Evolutionary conservation across 352 stramenopile genomes (phyloP), one percentile per base, ranked within the genome.

Genomic region (Phytophthora crassamura): DNA sequence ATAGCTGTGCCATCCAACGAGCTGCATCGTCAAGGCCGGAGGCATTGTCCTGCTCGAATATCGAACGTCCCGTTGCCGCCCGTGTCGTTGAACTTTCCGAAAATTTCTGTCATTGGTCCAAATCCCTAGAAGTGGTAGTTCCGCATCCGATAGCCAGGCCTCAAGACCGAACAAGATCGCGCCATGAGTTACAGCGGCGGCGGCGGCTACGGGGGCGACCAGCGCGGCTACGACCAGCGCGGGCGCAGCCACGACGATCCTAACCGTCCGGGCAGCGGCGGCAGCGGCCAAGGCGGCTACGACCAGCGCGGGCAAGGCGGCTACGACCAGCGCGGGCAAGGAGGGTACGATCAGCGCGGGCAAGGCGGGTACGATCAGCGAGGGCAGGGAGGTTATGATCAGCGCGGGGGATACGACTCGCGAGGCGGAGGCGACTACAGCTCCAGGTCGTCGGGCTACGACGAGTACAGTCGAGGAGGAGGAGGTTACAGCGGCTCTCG

Each of bases 101-200:
- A 12, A 42, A 42, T 2, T n/a, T 1, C 6, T 22, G 16, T n/a
- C 7, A 8, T 42, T 20, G 14, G 8, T 42, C 14, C 14, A 42
- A 22, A 42, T 20, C 6, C 38, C 38, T n/a, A n/a, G n/a, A n/a
- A n/a, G n/a, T n/a, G n/a, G n/a, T 20, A 48, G 4, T 48, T 48
- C 41, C 41, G 41, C 16, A 48, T 48, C 33, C 16, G 8, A 32
- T 34, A 28, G 15, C 40, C 3, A 32, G n/a, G 40, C 25, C 40
- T n/a, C n/a, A n/a, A n/a, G n/a, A n/a, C n/a, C n/a, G n/a, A n/a
- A 18, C 39, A 46, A 46, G 39, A 11, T 7, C n/a, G 16, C 8
- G 7, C 10, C 12, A 89, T 89, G 80, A 89, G 80, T 41, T 87
- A 86, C 47, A 72, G 70, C n/a, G 59, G 72, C 33, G 60, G 69